Evolutionary conservation across 73 alveolate genomes (phyloP).

Genomic region (Symbiodinium natans): DNA sequence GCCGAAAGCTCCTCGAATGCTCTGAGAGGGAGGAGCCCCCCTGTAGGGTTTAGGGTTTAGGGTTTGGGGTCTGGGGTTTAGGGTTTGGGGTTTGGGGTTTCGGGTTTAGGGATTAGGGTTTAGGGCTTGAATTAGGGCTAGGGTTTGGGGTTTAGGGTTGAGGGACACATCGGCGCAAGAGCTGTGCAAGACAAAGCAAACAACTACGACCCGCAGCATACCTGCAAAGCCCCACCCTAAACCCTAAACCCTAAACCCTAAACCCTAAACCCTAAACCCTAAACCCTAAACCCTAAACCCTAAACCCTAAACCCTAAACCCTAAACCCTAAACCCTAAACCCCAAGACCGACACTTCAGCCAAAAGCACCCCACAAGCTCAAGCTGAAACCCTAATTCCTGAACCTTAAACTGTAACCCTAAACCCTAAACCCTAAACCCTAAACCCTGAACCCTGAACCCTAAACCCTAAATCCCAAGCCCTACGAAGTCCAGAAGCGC

Average conservation of each 20-base stretch:
- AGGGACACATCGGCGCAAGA: not conserved
- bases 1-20: not conserved
- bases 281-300: too few species aligned
- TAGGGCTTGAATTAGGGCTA: too few species aligned
- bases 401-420: not conserved
- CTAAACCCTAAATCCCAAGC: not conserved
- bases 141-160: too few species aligned
- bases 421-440: not conserved
- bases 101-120: too few species aligned
- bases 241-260: not conserved
- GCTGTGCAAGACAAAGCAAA: slow-evolving; percentile 22
- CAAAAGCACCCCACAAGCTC: too few species aligned
- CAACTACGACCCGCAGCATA: too few species aligned
- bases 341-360: not conserved
- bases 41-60: too few species aligned
- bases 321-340: not conserved
- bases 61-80: too few species aligned
- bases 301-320: too few species aligned
- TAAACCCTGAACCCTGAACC: not conserved
- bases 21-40: not conserved
- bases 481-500: not conserved
- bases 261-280: not conserved
- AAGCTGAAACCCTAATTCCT: not conserved
- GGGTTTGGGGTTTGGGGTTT: too few species aligned
- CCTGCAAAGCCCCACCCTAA: not conserved